Evolutionary conservation across 805 yeast species (phyloP), one percentile per base, ranked within the genome.

Genomic region (Wickerhamomyces chambardii): DNA sequence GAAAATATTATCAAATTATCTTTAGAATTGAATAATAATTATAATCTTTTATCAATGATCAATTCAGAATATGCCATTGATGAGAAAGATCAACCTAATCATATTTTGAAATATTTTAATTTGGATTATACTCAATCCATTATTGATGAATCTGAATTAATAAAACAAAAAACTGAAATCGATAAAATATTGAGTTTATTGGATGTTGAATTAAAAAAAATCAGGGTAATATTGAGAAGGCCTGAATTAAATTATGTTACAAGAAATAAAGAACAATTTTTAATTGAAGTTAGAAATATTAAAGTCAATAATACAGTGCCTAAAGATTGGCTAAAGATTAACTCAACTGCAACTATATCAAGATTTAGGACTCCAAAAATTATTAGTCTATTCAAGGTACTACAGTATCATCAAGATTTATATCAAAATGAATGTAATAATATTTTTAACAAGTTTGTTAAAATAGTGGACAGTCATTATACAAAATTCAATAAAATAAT

Each of bases 271-370:
- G 83, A 80, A 16, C 80, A 85, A 3, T 83, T 79, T 48, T 59
- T 89, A 32, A 68, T 92, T 17, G 96, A 89, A 47, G 78, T 90
- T 0, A 61, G 85, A 30, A 77, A 78, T 41, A 57, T 70, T 11
- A 72, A 72, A 30, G 63, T 70, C 2, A 15, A 44, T 4, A 72
- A 70, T 30, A 55, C 59, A 2, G 56, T 89, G 2, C 97, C 97
- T 0, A 46, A 61, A 3, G 75, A 73, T 34, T 90, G 96, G 95
- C 58, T 80, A 11, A 81, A 84, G 45, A 71, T 84, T 19, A 81
- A 73, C 46, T 81, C 81, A 8, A 71, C 94, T 32, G 64, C 75
- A 41, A 55, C 75, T 2, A 78, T 85, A 2, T 72, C 86, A 2
- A 61, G 97, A 38, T 89, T 75, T 54, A 63, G 87, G 39, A 66